Evolutionary conservation across 495 filamentous ascomycete species (phyloP), one percentile per base, ranked within the genome.

Genomic region (Hypomontagnella submonticulosa): DNA sequence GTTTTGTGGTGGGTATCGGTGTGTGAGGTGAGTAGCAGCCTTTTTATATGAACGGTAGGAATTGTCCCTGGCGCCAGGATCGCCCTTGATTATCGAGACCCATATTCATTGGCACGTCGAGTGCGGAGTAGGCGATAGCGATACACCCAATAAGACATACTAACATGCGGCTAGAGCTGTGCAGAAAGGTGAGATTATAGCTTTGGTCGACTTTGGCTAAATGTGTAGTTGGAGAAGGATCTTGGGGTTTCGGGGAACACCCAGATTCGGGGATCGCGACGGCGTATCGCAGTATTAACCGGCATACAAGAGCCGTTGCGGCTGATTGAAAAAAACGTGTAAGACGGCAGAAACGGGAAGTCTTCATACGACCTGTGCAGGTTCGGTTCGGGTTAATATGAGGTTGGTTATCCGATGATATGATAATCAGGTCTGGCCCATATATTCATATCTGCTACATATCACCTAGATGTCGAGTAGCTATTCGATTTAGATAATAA

Each of bases 211-310:
- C 34, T 58, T 57, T 71, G 71, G 71, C 64, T 73, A 73, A 73
- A 73, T 58, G 48, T 61, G 20, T 66, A 71, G 67, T 66, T 69
- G 46, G 71, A 58, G 54, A 54, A 63, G 23, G 19, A 15, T 13
- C 54, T 49, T 37, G 30, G 27, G 50, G 50, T 42, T 18, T 58
- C 4, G 32, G n/a, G 15, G 44, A 38, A 53, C 4, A 18, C 38
- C 38, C 34, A 43, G 49, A 51, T 50, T 30, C 15, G 11, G 42
- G 43, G 15, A 49, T 30, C 20, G 40, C 54, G 40, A 34, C 23
- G 34, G 46, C 47, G 19, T 15, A 40, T 59, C 49, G 49, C 41
- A 50, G 27, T 63, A 68, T 69, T 64, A 65, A 1, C 66, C 66
- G 61, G 52, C 43, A 61, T 44, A 40, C 55, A n/a, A 61, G 40